These are phyloP conservation scores for Coniosporium apollinis DNA, from an alignment of 495 filamentous ascomycete genomes.

Conservation along the genomic window DNA sequence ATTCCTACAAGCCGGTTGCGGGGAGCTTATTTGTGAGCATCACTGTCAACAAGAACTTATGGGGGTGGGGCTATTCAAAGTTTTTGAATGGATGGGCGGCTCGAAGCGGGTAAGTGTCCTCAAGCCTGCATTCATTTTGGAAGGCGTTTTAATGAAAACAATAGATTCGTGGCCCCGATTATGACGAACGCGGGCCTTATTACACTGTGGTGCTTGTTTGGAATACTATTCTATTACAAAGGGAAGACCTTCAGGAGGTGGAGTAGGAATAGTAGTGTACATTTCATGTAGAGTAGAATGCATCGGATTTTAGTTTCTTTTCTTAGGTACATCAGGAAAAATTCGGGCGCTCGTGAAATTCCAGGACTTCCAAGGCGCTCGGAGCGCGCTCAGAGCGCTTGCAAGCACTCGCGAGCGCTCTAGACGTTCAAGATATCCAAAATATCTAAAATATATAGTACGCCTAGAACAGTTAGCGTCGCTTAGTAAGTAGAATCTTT, in stretches of 20 bases:
- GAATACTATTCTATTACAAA: slow-evolving; percentile 36
- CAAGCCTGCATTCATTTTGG: slow-evolving; percentile 17
- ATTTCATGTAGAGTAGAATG: slow-evolving; percentile 35
- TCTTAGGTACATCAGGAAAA: too few species aligned
- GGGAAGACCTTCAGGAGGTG: slow-evolving; percentile 40
- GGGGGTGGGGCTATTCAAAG: slow-evolving; percentile 25
- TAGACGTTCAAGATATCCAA: too few species aligned
- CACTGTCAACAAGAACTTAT: slow-evolving; percentile 27
- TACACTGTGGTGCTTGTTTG: slow-evolving; percentile 35
- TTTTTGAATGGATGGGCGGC: slow-evolving; percentile 21
- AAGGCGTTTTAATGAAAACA: slow-evolving; percentile 8
- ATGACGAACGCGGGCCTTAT: slow-evolving; percentile 38
- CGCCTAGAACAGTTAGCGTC: too few species aligned
- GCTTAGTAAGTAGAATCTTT: too few species aligned
- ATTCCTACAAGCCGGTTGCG: slow-evolving; percentile 38
- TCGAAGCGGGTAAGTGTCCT: slow-evolving; percentile 11
- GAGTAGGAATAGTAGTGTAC: slow-evolving; percentile 36
- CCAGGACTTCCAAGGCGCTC: too few species aligned
- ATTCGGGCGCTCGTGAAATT: too few species aligned
- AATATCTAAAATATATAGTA: too few species aligned
- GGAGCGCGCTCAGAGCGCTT: too few species aligned
- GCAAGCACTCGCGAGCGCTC: too few species aligned
- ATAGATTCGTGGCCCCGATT: slow-evolving; percentile 18
- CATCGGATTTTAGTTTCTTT: too few species aligned
- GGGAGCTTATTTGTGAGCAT: slow-evolving; percentile 24